phyloP scores from a whole-genome alignment of 352 stramenopile genomes.

The Pythium dissotocum region DNA sequence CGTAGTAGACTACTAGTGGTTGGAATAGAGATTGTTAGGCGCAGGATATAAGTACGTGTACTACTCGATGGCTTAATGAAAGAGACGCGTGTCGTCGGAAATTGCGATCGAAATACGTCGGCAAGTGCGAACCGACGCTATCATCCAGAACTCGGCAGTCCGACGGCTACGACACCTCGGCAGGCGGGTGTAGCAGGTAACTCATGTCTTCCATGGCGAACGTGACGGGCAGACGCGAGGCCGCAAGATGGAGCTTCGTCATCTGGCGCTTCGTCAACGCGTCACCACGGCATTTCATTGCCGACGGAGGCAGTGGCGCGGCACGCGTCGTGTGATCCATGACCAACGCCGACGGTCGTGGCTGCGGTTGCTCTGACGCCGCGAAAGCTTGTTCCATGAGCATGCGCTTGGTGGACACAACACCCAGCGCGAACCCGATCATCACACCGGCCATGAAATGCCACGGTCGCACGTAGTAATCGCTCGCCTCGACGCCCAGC shows the following conservation, averaged over 20 bases:
- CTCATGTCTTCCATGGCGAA: slow-evolving; percentile 29
- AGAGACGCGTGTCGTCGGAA: not conserved
- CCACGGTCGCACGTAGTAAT: slow-evolving; percentile 23
- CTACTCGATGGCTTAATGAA: not conserved
- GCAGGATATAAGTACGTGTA: not conserved
- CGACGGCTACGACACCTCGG: slow-evolving; percentile 14
- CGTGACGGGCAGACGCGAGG: slow-evolving; percentile 20
- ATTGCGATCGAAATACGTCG: not conserved
- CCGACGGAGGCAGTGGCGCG: not conserved
- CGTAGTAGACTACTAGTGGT: not conserved
- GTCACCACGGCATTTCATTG: slow-evolving; percentile 15
- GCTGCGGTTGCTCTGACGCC: slow-evolving; percentile 4
- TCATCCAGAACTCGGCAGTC: not conserved
- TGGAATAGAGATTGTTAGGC: not conserved
- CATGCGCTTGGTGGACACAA: slow-evolving; percentile 5
- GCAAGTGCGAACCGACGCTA: not conserved
- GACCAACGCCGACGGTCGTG: slow-evolving; percentile 8
- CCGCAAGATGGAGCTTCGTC: slow-evolving; percentile 21
- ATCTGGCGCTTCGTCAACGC: slow-evolving; percentile 18
- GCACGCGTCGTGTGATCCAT: slow-evolving; percentile 15
- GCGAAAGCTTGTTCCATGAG: slow-evolving; percentile 1
- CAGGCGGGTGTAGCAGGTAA: slow-evolving; percentile 21
- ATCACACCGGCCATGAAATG: slow-evolving; percentile 25
- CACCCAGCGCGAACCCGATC: slow-evolving; percentile 18
- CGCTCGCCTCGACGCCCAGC: slow-evolving; percentile 9